A percentile compares a stretch with the other conserved stretches of the same genome.
phyloP scores from a whole-genome alignment of 2,329 filamentous ascomycete genomes.

The Didymella keratinophila region DNA sequence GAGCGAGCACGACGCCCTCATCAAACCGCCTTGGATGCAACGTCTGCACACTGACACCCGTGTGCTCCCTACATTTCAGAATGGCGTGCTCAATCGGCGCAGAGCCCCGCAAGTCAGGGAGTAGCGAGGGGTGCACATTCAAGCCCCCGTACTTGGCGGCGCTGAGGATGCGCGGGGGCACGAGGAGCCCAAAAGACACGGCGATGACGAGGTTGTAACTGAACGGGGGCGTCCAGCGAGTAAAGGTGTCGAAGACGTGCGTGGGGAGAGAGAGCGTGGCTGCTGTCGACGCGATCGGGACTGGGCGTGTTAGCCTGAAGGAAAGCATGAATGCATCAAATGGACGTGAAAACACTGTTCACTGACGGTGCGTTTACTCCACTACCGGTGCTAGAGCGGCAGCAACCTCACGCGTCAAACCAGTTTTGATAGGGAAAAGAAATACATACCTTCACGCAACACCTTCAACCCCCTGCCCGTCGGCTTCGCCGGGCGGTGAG shows the following conservation, averaged over 20 bases:
- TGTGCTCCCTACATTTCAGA: slow-evolving; percentile 65
- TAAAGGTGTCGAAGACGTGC: slow-evolving; percentile 83
- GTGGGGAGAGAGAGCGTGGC: slow-evolving; percentile 69
- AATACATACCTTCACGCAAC: slow-evolving; percentile 66
- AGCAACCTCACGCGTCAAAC: background rate
- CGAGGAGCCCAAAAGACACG: slow-evolving; percentile 92
- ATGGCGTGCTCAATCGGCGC: slow-evolving; percentile 89
- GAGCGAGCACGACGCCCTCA: slow-evolving; percentile 75
- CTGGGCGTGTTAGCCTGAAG: slow-evolving; percentile 53
- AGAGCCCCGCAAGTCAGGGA: slow-evolving; percentile 85
- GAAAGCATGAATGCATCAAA: no score
- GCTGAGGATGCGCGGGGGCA: slow-evolving; percentile 77
- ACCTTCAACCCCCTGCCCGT: slow-evolving; percentile 76
- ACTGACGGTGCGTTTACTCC: no score
- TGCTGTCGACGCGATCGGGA: slow-evolving; percentile 75
- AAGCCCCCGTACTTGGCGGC: slow-evolving; percentile 81
- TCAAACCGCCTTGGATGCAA: slow-evolving; percentile 81
- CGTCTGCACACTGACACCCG: slow-evolving; percentile 87
- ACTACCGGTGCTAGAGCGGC: no score
- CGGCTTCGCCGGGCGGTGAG: slow-evolving; percentile 81
- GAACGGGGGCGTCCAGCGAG: slow-evolving; percentile 68
- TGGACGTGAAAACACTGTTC: no score
- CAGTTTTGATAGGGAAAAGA: no score
- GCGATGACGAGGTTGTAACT: slow-evolving; percentile 78
- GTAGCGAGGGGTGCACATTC: slow-evolving; percentile 90